These are phyloP conservation scores for Mercurialis annua DNA, from an alignment of 345 rosid genomes.

Conservation along the genomic window DNA sequence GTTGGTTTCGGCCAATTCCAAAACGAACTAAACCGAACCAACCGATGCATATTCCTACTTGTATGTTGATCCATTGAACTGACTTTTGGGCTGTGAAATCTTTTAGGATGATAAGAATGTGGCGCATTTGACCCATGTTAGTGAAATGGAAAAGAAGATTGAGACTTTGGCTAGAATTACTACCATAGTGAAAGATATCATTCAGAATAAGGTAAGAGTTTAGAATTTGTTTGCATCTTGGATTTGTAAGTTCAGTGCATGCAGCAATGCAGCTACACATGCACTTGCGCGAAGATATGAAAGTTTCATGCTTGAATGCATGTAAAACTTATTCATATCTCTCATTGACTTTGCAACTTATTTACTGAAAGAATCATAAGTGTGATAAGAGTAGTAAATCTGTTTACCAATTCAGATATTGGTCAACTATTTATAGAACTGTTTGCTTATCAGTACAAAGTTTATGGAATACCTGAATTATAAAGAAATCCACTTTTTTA, in stretches of 20 bases:
- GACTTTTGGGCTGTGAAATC: slow-evolving; percentile 1
- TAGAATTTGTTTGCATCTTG: background rate
- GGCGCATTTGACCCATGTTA: slow-evolving; percentile 88
- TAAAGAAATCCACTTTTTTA: background rate
- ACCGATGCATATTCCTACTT: no score
- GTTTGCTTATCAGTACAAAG: background rate
- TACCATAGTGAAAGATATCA: slow-evolving; percentile 84
- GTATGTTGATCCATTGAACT: background rate
- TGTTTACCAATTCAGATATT: no score
- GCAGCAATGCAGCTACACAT: background rate
- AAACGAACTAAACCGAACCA: no score
- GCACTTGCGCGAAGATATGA: background rate
- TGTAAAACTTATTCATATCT: background rate
- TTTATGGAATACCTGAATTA: background rate
- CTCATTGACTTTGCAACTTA: background rate
- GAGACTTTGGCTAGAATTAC: slow-evolving; percentile 89
- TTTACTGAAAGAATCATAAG: background rate
- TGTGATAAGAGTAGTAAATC: no score
- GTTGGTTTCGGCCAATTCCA: no score
- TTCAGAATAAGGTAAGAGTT: slow-evolving; percentile 91
- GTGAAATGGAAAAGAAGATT: slow-evolving; percentile 93
- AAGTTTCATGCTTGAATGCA: background rate
- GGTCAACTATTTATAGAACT: background rate
- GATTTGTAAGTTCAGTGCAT: background rate
- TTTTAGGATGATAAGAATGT: slow-evolving; percentile 94